Evolutionary conservation across 306 rosid genomes (phyloP), one percentile per base, ranked within the genome.

Genomic region (Gastrolobium villosum): DNA sequence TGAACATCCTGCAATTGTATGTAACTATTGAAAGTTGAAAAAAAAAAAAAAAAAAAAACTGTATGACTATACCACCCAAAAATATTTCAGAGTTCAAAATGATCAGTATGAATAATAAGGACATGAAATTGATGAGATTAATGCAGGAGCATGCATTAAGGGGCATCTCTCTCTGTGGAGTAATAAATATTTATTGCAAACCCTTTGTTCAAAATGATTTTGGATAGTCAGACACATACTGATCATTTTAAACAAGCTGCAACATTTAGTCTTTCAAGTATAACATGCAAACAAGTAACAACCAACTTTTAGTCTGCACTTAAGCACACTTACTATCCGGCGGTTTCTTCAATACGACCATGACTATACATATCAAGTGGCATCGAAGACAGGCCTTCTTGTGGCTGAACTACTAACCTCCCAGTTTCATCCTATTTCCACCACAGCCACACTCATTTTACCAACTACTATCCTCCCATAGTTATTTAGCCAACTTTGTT

Each of bases 401-500:
- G 32, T 55, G 41, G 28, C 40, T 48, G 6, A 61, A 50, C 49
- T 75, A 56, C 30, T 65, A 8, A 63, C 10, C 39, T 52, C 34
- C 36, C 44, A 61, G 11, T 56, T 7, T 37, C 61, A 55, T 61
- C 37, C 8, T 20, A 62, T 65, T 73, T 68, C 49, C 43, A 54
- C 66, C 85, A 75, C 80, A 67, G 5, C 54, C 48, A 67, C 56
- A 20, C 50, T n/a, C 54, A 79, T 31, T 41, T 46, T 30, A 15
- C 31, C 41, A 52, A 63, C 36, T 26, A 72, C 31, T 9, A 39
- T 34, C 75, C 75, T 53, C 68, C 20, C 30, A 65, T 6, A 52
- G 73, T 64, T 69, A 76, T 6, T 4, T 36, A 57, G 6, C 48
- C 2, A 46, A 70, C 37, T 55, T 0, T n/a, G 37, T 65, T 35